phyloP scores from a whole-genome alignment of 2,329 filamentous ascomycete genomes.

The Setomelanomma holmii region DNA sequence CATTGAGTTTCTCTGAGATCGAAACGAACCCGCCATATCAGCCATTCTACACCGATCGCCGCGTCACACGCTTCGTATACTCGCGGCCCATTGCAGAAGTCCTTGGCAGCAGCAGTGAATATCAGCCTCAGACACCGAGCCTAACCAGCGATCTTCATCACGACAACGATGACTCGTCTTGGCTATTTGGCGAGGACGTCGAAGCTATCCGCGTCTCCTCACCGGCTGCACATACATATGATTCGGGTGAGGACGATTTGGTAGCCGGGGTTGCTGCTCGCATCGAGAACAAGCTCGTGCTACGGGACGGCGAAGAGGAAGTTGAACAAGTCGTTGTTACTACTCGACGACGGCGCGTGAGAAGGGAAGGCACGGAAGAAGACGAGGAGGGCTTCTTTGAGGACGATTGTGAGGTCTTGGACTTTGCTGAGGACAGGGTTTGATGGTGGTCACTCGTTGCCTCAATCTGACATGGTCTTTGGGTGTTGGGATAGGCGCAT shows the following conservation, averaged over 20 bases:
- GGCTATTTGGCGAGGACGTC: slow-evolving; percentile 63
- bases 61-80: slow-evolving; percentile 80
- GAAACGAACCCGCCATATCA: slow-evolving; percentile 96
- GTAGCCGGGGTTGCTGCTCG: slow-evolving; percentile 58
- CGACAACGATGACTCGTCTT: slow-evolving; percentile 47
- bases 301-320: slow-evolving; percentile 61
- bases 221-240: slow-evolving; percentile 45
- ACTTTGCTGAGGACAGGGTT: slow-evolving; percentile 73
- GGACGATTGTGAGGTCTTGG: slow-evolving; percentile 88
- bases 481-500: background rate
- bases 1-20: slow-evolving; percentile 76
- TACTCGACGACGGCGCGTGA: slow-evolving; percentile 70
- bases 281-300: slow-evolving; percentile 55
- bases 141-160: slow-evolving; percentile 42
- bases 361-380: slow-evolving; percentile 60
- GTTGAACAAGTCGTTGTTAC: slow-evolving; percentile 84
- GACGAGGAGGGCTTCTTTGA: slow-evolving; percentile 82
- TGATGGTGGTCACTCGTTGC: slow-evolving; percentile 18
- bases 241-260: slow-evolving; percentile 50
- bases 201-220: slow-evolving; percentile 56
- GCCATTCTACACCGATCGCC: slow-evolving; percentile 90
- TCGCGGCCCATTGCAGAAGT: slow-evolving; percentile 39
- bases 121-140: slow-evolving; percentile 23
- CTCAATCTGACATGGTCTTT: background rate
- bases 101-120: slow-evolving; percentile 34